Percentiles rank a stretch among this genome's conserved stretches.
Evolutionary conservation across 176 grass and related monocot genomes (phyloP).

Genomic region (Ensete ventricosum): DNA sequence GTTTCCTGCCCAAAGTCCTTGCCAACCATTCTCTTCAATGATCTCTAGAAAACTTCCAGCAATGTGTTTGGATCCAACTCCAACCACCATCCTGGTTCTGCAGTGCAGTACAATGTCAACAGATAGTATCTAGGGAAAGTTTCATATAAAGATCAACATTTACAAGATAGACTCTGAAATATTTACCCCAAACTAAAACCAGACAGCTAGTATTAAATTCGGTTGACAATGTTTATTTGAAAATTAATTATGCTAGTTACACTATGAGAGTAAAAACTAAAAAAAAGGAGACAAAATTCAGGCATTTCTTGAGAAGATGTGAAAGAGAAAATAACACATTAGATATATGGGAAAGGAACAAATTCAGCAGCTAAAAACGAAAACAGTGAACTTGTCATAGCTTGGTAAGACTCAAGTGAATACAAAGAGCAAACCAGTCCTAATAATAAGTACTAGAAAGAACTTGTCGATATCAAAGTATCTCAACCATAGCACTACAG

Average conservation of each 20-base stretch:
- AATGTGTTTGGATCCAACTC: constrained; percentile 71
- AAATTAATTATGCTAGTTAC: background rate
- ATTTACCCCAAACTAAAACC: too few species aligned
- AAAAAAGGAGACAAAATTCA: background rate
- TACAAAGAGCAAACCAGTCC: too few species aligned
- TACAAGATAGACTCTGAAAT: too few species aligned
- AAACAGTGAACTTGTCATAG: too few species aligned
- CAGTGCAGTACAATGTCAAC: constrained; percentile 9
- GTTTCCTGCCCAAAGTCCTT: constrained; percentile 81
- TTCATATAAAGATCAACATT: background rate
- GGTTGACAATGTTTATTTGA: background rate
- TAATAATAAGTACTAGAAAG: too few species aligned
- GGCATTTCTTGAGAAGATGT: too few species aligned
- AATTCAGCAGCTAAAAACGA: too few species aligned
- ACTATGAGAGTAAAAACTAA: background rate
- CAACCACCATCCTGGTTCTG: constrained; percentile 90
- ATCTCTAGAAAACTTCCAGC: constrained; percentile 49
- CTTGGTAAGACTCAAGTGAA: too few species aligned
- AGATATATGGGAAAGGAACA: too few species aligned
- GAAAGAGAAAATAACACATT: too few species aligned
- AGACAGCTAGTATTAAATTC: background rate
- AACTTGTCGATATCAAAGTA: too few species aligned
- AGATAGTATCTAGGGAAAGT: constrained; percentile 1
- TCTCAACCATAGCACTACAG: too few species aligned
- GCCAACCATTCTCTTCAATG: constrained; percentile 59